These are phyloP conservation scores for Exophiala calicioides DNA, from an alignment of 2,329 filamentous ascomycete genomes.

Conservation along the genomic window DNA sequence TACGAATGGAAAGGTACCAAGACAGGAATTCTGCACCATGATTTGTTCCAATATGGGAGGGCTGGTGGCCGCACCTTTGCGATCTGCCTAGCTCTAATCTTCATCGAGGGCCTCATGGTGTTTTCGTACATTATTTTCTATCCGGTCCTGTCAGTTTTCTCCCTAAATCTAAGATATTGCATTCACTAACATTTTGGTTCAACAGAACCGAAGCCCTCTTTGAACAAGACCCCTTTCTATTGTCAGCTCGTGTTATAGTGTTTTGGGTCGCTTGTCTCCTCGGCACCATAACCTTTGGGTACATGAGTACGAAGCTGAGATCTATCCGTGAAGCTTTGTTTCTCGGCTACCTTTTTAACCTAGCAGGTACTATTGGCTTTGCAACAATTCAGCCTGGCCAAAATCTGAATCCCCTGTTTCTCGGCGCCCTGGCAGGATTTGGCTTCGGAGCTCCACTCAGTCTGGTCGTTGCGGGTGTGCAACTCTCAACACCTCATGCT, in stretches of 20 bases:
- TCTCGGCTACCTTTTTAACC: conserved; percentile 24
- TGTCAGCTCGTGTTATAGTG: conserved; percentile 15
- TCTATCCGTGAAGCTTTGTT: conserved; percentile 26
- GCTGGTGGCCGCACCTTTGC: conserved; percentile 24
- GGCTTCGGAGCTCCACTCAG: conserved; percentile 26
- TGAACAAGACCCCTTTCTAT: conserved; percentile 20
- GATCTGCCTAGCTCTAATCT: conserved; percentile 24
- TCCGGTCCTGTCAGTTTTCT: conserved; percentile 25
- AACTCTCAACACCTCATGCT: conserved; percentile 25
- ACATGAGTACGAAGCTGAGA: conserved; percentile 17
- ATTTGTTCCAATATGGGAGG: conserved; percentile 22
- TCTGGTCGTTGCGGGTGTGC: conserved; percentile 26
- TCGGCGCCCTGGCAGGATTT: conserved; percentile 21
- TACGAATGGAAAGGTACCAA: conserved; percentile 28
- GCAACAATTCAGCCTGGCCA: conserved; percentile 21
- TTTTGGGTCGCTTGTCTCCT: conserved; percentile 21
- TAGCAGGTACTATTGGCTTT: conserved; percentile 20
- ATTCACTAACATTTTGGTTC: neutral
- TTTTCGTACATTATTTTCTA: conserved; percentile 29
- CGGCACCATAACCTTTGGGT: conserved; percentile 21
- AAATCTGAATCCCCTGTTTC: conserved; percentile 3
- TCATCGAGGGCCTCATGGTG: conserved; percentile 26
- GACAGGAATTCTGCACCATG: conserved; percentile 26
- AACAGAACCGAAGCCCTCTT: conserved; percentile 9
- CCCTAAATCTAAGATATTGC: no score